A percentile compares a stretch with the other conserved stretches of the same genome.
Conservation (phyloP, 2,329 filamentous ascomycete genomes). For the Trichothecium roseum region DNA sequence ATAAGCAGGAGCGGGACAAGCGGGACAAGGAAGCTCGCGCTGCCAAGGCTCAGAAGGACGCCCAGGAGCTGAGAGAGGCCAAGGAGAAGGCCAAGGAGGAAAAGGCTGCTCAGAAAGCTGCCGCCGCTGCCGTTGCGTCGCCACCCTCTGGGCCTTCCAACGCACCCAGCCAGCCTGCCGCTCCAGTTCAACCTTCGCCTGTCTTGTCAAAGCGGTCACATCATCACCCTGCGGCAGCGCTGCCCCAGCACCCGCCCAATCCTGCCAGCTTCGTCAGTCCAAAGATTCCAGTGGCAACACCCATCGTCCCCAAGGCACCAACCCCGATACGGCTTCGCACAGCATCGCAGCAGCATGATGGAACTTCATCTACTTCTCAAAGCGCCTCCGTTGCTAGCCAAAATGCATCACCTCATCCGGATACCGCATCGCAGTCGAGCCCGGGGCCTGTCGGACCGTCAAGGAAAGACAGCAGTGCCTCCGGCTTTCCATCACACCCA, state of each 20-base stretch:
- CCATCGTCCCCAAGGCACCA: conserved; percentile 70
- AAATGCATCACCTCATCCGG: conserved; percentile 47
- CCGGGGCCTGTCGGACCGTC: conserved; percentile 52
- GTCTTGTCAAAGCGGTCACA: conserved; percentile 11
- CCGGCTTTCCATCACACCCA: conserved; percentile 16
- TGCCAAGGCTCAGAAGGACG: conserved; percentile 50
- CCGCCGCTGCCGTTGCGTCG: conserved; percentile 6
- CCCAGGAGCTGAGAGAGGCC: conserved; percentile 34
- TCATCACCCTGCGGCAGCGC: conserved; percentile 27
- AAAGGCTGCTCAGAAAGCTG: conserved; percentile 13
- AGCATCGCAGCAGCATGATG: conserved; percentile 71
- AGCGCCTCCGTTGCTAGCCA: conserved; percentile 44
- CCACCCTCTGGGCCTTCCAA: conserved; percentile 23
- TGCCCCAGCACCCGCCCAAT: conserved; percentile 50
- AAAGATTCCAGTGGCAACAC: conserved; percentile 68
- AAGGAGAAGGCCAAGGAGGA: conserved; percentile 62
- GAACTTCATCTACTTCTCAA: conserved; percentile 61
- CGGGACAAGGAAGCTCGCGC: conserved; percentile 47
- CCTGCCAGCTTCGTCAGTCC: conserved; percentile 61
- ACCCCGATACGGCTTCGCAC: conserved; percentile 71
- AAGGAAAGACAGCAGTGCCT: conserved; percentile 48
- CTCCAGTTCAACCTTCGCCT: conserved; percentile 8
- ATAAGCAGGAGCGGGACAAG: conserved; percentile 53
- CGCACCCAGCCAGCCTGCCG: conserved; percentile 11
- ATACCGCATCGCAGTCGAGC: conserved; percentile 55